These are phyloP conservation scores for Aspergillus bertholletiae DNA, from an alignment of 495 filamentous ascomycete species.

Conservation along the genomic window DNA sequence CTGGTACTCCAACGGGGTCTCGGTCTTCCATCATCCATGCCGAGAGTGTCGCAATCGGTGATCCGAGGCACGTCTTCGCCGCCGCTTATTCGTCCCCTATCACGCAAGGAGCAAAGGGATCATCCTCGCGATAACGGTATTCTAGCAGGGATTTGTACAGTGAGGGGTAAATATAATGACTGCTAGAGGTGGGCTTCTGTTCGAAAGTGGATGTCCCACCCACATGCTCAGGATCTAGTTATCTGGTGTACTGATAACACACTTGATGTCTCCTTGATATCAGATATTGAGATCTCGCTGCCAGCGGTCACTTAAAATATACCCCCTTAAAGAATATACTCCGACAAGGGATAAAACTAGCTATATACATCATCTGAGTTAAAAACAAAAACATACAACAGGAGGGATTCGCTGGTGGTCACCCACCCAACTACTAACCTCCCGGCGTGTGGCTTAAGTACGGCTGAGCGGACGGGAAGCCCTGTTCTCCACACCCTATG, in stretches of 20 bases:
- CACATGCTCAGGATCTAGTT: background rate
- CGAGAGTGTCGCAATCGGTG: background rate
- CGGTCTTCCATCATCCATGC: background rate
- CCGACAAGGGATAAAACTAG: too few relatives aligned
- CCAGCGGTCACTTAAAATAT: too few relatives aligned
- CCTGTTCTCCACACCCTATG: conserved; percentile 30
- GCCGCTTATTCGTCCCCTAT: background rate
- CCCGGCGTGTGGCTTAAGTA: background rate
- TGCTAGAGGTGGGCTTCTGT: background rate
- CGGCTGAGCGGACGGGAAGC: conserved; percentile 25
- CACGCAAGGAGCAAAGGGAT: background rate
- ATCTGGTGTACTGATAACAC: too few relatives aligned
- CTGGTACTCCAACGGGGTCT: background rate
- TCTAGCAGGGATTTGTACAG: background rate
- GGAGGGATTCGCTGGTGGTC: too few relatives aligned
- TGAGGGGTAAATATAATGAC: background rate
- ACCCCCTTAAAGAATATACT: too few relatives aligned
- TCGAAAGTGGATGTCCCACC: background rate
- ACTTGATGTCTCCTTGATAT: too few relatives aligned
- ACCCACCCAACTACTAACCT: too few relatives aligned
- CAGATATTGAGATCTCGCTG: too few relatives aligned
- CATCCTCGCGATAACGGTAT: background rate
- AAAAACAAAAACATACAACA: too few relatives aligned
- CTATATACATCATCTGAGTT: too few relatives aligned
- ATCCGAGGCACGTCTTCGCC: background rate